phyloP scores from a whole-genome alignment of 805 yeast species.

The Kodamaea kakaduensis region DNA sequence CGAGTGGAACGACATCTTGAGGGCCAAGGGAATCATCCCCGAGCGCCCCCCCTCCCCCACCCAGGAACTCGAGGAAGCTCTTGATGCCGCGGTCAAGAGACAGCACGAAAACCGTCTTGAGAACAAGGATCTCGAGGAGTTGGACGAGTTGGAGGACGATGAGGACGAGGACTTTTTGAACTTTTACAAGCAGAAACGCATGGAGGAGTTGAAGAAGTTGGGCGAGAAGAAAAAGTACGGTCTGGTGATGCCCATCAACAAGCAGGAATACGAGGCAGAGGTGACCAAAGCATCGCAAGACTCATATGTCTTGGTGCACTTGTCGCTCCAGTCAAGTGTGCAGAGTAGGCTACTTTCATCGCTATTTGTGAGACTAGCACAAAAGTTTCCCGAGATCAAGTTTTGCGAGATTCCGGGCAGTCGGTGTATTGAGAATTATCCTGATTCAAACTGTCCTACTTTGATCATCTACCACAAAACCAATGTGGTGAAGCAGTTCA shows the following conservation, averaged over 20 bases:
- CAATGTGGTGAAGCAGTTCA: conserved; percentile 72
- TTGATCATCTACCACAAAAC: conserved; percentile 74
- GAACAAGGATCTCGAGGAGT: conserved; percentile 68
- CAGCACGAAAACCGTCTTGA: conserved; percentile 86
- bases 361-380: conserved; percentile 55
- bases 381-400: conserved; percentile 73
- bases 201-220: conserved; percentile 66
- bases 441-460: conserved; percentile 89
- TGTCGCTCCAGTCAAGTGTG: conserved; percentile 61
- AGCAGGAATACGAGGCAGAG: conserved; percentile 83
- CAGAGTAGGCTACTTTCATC: conserved; percentile 72
- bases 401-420: conserved; percentile 89
- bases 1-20: conserved; percentile 95
- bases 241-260: conserved; percentile 67
- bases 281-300: conserved; percentile 76
- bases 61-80: conserved; percentile 78
- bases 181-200: conserved; percentile 68
- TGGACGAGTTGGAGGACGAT: conserved; percentile 85
- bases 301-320: conserved; percentile 69
- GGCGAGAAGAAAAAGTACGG: conserved; percentile 65
- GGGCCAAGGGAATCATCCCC: conserved; percentile 89
- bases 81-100: conserved; percentile 72
- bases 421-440: conserved; percentile 90
- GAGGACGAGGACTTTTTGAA: conserved; percentile 90
- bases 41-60: conserved; percentile 88